These are phyloP conservation scores for Litchi chinensis DNA, from an alignment of 345 rosid species.

Conservation along the genomic window DNA sequence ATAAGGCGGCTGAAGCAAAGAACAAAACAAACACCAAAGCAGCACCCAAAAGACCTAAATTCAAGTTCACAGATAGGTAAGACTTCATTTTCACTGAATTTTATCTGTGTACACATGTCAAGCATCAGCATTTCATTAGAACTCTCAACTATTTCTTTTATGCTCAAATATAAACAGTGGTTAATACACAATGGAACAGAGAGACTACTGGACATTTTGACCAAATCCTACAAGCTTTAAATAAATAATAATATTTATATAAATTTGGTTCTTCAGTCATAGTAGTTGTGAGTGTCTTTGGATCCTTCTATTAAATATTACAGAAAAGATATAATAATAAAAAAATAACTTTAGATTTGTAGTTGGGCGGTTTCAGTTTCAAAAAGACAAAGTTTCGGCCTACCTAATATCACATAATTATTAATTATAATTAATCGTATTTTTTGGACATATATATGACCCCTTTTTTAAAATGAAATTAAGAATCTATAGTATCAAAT, in stretches of 20 bases:
- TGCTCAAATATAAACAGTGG: background rate
- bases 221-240: conserved; percentile 21
- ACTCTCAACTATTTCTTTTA: background rate
- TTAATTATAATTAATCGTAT: background rate
- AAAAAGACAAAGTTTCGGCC: conserved; percentile 17
- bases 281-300: conserved; percentile 24
- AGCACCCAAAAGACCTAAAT: conserved; percentile 47
- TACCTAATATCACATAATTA: conserved; percentile 8
- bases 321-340: background rate
- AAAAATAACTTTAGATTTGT: background rate
- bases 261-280: background rate
- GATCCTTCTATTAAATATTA: background rate
- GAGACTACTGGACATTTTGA: background rate
- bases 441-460: too few species aligned
- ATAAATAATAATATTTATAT: background rate
- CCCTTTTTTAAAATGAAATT: too few species aligned
- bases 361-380: too few species aligned
- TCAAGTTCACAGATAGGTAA: conserved; percentile 81
- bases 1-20: conserved; percentile 66
- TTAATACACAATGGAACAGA: too few species aligned
- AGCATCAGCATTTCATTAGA: background rate
- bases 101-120: background rate
- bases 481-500: background rate
- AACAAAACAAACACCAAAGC: conserved; percentile 55
- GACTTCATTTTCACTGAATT: background rate